Base-by-base conservation (phyloP, 345 rosid species). In the Populus deltoides region DNA sequence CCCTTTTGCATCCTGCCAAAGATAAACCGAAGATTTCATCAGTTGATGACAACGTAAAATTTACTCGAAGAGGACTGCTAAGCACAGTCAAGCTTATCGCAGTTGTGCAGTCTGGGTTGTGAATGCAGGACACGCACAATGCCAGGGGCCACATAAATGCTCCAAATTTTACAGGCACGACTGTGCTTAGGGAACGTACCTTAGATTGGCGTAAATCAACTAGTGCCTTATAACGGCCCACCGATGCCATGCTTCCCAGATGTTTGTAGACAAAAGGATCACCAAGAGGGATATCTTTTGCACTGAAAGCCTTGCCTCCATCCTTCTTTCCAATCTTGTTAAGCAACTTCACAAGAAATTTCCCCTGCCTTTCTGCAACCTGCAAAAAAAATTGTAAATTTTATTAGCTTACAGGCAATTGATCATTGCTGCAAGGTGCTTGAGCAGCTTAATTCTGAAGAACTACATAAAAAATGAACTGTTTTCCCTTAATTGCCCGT, bases 341-440 rank as follows among this genome's bases (percentile, higher is more conserved):
- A 24, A 90, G 85, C 75, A 88, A 16, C 79, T 79, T 85, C 76
- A 82, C 81, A 81, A 90, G 78, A 73, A 84, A 92, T 33, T 90
- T 90, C 29, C 94, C 97, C 81, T 92, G 86, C 84, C 94, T 89
- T 79, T 92, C 97, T 6, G 92, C 92, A 17, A 90, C 96, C 91
- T 90, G 86, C 70, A 74, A 36, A 18, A 8, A 29, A 45, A 59
- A 62, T 59, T 36, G 41, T 39, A 35, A 20, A 43, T n/a, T 59
- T 38, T 31, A 39, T 62, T 20, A 81, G 77, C 43, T 29, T 25
- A 13, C 41, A 57, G 29, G 10, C 9, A 5, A 11, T 25, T 7
- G 17, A 41, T 41, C 45, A 41, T 41, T 9, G 43, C 45, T 41
- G 45, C 45, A 8, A 41, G 45, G 12, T 18, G 22, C n/a, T 51